Conservation (phyloP, 441 rosid genomes). For the Bruguiera hainesii region DNA sequence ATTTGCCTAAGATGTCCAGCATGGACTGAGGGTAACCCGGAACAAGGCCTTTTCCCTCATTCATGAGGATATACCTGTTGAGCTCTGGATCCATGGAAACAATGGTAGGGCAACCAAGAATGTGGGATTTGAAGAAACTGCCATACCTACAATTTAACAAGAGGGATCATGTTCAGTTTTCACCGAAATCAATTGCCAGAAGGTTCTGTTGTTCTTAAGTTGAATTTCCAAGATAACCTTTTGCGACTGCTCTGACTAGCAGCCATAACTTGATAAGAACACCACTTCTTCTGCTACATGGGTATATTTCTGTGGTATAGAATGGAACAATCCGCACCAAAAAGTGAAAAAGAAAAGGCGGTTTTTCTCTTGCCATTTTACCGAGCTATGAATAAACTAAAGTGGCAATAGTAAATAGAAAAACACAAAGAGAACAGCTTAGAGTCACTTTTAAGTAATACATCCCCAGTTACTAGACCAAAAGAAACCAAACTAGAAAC, state of each 20-base stretch:
- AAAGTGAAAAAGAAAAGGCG: not conserved
- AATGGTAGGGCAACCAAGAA: slow-evolving; percentile 81
- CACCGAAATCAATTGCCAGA: not conserved
- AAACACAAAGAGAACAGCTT: not conserved
- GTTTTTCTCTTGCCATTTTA: not conserved
- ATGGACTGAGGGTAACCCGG: slow-evolving; percentile 95
- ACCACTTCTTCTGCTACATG: not conserved
- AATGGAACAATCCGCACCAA: not conserved
- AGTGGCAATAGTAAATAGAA: not conserved
- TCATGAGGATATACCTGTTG: slow-evolving; percentile 73
- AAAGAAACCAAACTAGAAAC: slow-evolving; percentile 2
- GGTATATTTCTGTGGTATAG: not conserved
- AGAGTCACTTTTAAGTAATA: not conserved
- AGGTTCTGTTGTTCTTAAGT: not conserved
- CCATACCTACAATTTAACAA: slow-evolving; percentile 49
- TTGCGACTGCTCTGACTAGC: not conserved
- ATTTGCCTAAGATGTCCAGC: slow-evolving; percentile 82
- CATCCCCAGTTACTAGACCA: slow-evolving; percentile 10
- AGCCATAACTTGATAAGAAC: not conserved
- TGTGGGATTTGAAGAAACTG: slow-evolving; percentile 76
- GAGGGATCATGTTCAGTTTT: not conserved
- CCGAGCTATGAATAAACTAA: not conserved
- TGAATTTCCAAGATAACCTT: not conserved
- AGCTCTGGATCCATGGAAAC: slow-evolving; percentile 94
- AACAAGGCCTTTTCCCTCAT: slow-evolving; percentile 81